Base-by-base conservation (phyloP, 257 asterid genomes). In the Linaria vulgaris region DNA sequence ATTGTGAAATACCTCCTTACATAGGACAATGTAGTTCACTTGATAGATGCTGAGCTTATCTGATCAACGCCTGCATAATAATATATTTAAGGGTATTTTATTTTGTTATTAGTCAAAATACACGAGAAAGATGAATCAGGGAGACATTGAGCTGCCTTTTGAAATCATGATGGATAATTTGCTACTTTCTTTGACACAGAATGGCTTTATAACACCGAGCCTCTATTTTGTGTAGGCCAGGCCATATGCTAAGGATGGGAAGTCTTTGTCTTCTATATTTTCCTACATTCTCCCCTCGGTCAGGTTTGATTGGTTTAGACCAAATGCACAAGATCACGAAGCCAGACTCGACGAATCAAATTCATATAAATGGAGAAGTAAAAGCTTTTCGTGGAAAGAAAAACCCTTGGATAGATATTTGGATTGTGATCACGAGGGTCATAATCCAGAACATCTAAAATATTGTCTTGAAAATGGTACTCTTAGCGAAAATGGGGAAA, bases 321-420 rank as follows among this genome's bases (percentile, higher is more conserved):
- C 72, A 25, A 71, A 51, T 38, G 57, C 64, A 12, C 61, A 25
- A 47, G 61, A 66, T 44, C 61, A 70, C 50, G 90, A 79, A 56
- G 67, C 48, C 72, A 73, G 68, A 71, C 72, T 81, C 30, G 50
- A 72, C 43, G 77, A 75, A 58, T 79, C 90, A 19, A 56, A 76
- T 74, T 83, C 96, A 14, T 84, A 81, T 67, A 74, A 76, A 31
- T 86, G 96, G 95, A 81, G 83, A 78, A 86, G 84, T 66, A 83
- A 79, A 76, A 84, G 78, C 55, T 91, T 84, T 75, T 79, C 91
- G 8, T 56, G 34, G 76, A 81, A 79, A 69, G 85, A 88, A 69
- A 86, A 75, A 65, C 95, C 95, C 24, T 53, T 86, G 80, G 94
- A 85, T 22, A 77, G 78, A 68, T 59, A 48, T 52, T 14, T 64